Conservation (phyloP, 2,329 filamentous ascomycete species). For the Pseudocercospora fuligena region DNA sequence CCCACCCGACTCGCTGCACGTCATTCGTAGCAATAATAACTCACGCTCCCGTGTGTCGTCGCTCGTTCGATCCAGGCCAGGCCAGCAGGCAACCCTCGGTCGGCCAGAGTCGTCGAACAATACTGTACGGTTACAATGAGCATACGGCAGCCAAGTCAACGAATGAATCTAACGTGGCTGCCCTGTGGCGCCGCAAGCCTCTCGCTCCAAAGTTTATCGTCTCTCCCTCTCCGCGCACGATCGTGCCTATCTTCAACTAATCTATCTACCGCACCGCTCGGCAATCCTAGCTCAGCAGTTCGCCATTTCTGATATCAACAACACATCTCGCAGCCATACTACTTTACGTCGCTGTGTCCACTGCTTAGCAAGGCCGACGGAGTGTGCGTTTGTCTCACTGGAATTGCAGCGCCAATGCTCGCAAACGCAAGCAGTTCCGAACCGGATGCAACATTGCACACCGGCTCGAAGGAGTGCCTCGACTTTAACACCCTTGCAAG, state of each 20-base stretch:
- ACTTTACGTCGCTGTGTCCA: neutral
- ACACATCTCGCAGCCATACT: neutral
- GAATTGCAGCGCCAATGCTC: neutral
- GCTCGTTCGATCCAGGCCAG: neutral
- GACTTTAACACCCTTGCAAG: neutral
- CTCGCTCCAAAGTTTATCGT: neutral
- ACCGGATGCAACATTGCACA: neutral
- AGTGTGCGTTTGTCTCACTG: neutral
- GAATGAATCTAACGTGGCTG: neutral
- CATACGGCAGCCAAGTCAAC: neutral
- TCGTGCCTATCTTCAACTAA: no score
- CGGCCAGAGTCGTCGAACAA: neutral
- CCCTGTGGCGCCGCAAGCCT: neutral
- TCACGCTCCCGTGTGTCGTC: neutral
- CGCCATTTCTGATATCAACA: neutral
- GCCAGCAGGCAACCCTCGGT: neutral
- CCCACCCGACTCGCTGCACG: conserved; percentile 1
- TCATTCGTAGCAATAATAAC: conserved; percentile 1
- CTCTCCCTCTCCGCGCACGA: no score
- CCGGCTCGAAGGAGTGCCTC: neutral
- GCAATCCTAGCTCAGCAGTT: no score
- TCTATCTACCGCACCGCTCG: no score
- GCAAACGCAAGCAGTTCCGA: neutral
- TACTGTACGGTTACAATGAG: neutral
- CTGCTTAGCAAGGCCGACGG: neutral